A percentile compares a stretch with the other conserved stretches of the same genome.
Evolutionary conservation across 2,329 filamentous ascomycete species (phyloP).

Genomic region (Venturia effusa): DNA sequence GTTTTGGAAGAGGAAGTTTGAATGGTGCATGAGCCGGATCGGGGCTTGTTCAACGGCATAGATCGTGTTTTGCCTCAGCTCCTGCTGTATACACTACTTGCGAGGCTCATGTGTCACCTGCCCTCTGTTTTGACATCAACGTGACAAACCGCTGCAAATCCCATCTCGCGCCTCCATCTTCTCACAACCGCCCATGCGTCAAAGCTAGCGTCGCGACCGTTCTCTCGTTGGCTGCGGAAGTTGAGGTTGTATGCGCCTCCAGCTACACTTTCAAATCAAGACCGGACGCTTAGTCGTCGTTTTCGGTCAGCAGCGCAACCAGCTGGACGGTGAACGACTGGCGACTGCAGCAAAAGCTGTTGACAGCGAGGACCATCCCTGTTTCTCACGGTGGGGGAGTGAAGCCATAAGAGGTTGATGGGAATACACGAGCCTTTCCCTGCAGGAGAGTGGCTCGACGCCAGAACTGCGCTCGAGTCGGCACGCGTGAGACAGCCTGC

Average conservation of each 20-base stretch:
- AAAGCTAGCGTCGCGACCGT: neutral
- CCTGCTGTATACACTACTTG: neutral
- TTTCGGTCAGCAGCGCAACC: neutral
- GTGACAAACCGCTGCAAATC: neutral
- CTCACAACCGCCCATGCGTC: neutral
- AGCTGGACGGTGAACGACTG: constrained; percentile 12
- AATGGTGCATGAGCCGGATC: constrained; percentile 11
- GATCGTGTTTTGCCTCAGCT: constrained; percentile 6
- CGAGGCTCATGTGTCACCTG: neutral
- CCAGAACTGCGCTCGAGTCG: constrained; percentile 4
- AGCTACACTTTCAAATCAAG: neutral
- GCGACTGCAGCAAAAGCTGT: constrained; percentile 1
- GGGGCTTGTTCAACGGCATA: constrained; percentile 4
- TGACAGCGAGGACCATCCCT: neutral
- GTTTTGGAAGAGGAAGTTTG: constrained; percentile 10
- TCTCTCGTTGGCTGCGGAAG: neutral
- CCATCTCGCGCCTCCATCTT: neutral
- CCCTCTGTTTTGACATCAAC: neutral
- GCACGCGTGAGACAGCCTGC: constrained; percentile 8
- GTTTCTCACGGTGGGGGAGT: constrained; percentile 4
- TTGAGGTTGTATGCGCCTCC: neutral
- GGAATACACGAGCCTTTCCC: constrained; percentile 9
- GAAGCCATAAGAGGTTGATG: constrained; percentile 4
- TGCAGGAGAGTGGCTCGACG: constrained; percentile 9
- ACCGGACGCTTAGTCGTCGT: neutral